phyloP scores from a whole-genome alignment of 495 filamentous ascomycete genomes.

The Xylaria nigripes region DNA sequence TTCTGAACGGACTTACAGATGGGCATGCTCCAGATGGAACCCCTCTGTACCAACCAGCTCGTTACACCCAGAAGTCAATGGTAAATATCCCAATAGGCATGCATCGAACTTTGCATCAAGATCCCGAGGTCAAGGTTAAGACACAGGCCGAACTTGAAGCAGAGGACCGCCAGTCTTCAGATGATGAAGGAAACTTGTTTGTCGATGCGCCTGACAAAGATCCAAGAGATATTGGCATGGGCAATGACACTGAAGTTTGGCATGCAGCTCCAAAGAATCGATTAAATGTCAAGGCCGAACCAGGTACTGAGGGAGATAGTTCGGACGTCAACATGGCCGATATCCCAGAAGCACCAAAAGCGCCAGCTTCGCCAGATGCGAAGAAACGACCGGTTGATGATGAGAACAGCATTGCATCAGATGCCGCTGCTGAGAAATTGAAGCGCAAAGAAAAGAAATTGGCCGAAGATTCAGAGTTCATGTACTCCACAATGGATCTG shows the following conservation, averaged over 20 bases:
- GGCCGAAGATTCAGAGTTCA: conserved; percentile 30
- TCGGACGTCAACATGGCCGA: conserved; percentile 30
- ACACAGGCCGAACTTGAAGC: conserved; percentile 45
- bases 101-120: conserved; percentile 44
- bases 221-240: conserved; percentile 27
- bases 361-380: conserved; percentile 25
- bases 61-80: conserved; percentile 23
- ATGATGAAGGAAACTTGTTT: conserved; percentile 39
- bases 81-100: conserved; percentile 44
- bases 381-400: conserved; percentile 20
- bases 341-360: conserved; percentile 27
- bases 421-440: conserved; percentile 12
- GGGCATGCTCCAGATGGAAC: conserved; percentile 24
- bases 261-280: conserved; percentile 22
- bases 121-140: conserved; percentile 43
- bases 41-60: conserved; percentile 15
- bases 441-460: conserved; percentile 25
- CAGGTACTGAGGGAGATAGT: conserved; percentile 22
- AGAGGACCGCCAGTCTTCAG: conserved; percentile 28
- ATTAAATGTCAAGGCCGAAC: conserved; percentile 26
- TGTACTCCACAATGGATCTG: conserved; percentile 23
- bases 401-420: conserved; percentile 3
- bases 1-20: conserved; percentile 27
- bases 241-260: conserved; percentile 29
- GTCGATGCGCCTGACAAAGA: conserved; percentile 23